Evolutionary conservation across 2,329 filamentous ascomycete species (phyloP), one percentile per base, ranked within the genome.

Genomic region (Colletotrichum theobromicola): DNA sequence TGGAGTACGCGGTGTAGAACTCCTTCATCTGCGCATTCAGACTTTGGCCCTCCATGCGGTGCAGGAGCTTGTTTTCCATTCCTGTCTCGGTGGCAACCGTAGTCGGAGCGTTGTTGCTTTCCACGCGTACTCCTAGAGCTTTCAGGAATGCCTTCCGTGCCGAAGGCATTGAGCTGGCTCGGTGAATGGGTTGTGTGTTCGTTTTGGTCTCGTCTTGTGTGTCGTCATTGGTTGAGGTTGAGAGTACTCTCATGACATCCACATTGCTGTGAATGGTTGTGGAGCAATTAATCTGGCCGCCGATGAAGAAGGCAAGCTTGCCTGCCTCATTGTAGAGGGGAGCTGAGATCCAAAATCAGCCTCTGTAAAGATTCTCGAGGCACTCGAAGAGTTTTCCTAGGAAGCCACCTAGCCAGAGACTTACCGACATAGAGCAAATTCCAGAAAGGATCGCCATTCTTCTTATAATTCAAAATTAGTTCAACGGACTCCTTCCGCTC

Each of bases 371-470:
- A 15, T 7, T 18, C 7, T 37, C 3, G 2, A 5, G 4, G 35
- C 35, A 4, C 18, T 37, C 16, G 12, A 2, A 12, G 5, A 5
- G 15, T 9, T 2, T 13, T 26, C 5, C 24, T 16, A 15, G 12
- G 4, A 30, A 18, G 26, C 24, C 50, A 7, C 53, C 21, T 8
- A 15, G 6, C 7, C 2, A 55, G 10, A 26, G 8, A 57, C 65
- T 87, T 87, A 63, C 87, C 84, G 3, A 88, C 80, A 63, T 89
- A 90, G 1, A 92, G 81, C 16, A 92, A 79, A 66, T 91, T 92
- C 88, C 88, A 90, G 76, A 90, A 90, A 0, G 88, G 87, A 26
- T 86, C 84, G 8, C 88, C 88, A 50, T 87, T 86, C 73, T 88
- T 87, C 37, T 85, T 84, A 67, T 88, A 87, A 70, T 90, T 90